Evolutionary conservation across 495 filamentous ascomycete genomes (phyloP).

Genomic region (Aspergillus carlsbadensis): DNA sequence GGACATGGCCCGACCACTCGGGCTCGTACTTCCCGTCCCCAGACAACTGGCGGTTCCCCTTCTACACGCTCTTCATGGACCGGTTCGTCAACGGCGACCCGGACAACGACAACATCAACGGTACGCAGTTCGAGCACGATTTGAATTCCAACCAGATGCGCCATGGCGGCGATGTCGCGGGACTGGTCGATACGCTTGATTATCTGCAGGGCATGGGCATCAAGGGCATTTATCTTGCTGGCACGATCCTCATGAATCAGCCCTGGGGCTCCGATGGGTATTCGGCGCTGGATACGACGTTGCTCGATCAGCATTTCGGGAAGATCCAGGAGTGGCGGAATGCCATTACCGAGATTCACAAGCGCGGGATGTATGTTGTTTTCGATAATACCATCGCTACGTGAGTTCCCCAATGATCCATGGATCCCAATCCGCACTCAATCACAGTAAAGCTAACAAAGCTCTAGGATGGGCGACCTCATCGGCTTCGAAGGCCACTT

Average conservation of each 20-base stretch:
- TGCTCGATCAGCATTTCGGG: constrained; percentile 69
- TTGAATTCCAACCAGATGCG: constrained; percentile 65
- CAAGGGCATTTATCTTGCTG: constrained; percentile 69
- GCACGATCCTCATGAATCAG: constrained; percentile 64
- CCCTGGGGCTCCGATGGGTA: constrained; percentile 71
- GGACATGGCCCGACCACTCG: constrained; percentile 40
- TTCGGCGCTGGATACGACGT: constrained; percentile 64
- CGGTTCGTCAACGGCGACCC: constrained; percentile 72
- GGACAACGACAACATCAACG: constrained; percentile 67
- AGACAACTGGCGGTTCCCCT: constrained; percentile 66
- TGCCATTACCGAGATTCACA: constrained; percentile 63
- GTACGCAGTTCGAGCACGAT: constrained; percentile 68
- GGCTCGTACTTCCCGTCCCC: constrained; percentile 59
- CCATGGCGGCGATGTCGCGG: constrained; percentile 70
- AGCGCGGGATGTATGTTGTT: constrained; percentile 66
- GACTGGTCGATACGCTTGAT: constrained; percentile 63
- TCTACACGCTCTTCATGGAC: constrained; percentile 70
- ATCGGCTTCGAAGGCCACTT: constrained; percentile 67
- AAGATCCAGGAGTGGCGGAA: constrained; percentile 59
- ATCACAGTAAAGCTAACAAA: background rate
- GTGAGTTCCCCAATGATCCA: constrained; percentile 48
- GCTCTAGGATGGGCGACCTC: constrained; percentile 57
- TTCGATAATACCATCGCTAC: constrained; percentile 74
- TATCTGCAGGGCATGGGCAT: constrained; percentile 75
- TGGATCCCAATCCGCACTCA: too few relatives aligned